Evolutionary conservation across 768 basidiomycete species (phyloP), one percentile per base, ranked within the genome.

Genomic region (Lepiota venenata): DNA sequence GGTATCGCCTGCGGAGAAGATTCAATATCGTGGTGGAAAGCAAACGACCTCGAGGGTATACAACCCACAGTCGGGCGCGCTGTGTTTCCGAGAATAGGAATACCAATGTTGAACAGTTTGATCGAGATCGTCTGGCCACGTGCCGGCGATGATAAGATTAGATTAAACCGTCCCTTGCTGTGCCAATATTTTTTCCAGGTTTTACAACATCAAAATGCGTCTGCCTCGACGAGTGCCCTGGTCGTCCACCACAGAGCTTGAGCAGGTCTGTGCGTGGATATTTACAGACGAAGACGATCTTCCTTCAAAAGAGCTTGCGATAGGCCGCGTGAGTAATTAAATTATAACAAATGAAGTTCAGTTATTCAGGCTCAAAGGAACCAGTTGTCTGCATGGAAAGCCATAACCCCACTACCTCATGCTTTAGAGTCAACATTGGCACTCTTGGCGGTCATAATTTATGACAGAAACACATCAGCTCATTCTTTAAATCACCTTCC

Each of bases 201-300:
- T 27, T 41, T 25, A 36, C 55, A 50, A 22, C 15, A 38, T 11
- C 20, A 46, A 52, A 20, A 89, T 90, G 88, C 75, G 79, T 57
- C 77, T 91, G 18, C 93, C 92, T 52, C 82, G 88, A 48, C 81
- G 91, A 29, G 86, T 91, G 0, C 89, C 91, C 3, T 95, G 93
- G 92, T 69, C 82, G 12, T 76, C 79, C 35, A 65, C 83, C 7
- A 61, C 69, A 32, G 92, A 94, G 63, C 73, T 94, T 4, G 88
- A 91, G 52, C 79, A 88, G 59, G 71, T 92, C 10, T 91, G 84
- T 67, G 70, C 81, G 2, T 90, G 84, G 80, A 85, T 95, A 58
- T 94, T 81, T 64, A 65, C 75, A 5, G 84, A 87, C 59, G 81
- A 87, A 48, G 74, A 75, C 25, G 82, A 85, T 61, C 47, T 79